Conservation (phyloP, 139 green algal genomes). For the Picochlorum costavermella region DNA sequence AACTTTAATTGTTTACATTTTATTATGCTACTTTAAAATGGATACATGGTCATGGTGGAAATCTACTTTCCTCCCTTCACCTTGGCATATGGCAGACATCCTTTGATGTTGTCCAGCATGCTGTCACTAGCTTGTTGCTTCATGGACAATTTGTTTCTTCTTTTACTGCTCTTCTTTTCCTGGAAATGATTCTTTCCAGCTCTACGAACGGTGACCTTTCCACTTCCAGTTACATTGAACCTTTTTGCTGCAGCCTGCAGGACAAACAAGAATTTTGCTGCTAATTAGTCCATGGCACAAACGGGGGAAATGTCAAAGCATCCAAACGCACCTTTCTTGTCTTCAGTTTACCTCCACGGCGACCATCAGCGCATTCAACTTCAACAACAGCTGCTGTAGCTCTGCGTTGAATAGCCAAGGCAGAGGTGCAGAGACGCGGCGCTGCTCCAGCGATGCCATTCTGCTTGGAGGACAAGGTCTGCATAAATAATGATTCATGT, state of each 20-base stretch:
- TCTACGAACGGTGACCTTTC: slow-evolving; percentile 69
- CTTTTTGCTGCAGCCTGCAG: slow-evolving; percentile 62
- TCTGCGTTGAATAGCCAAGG: too few species aligned
- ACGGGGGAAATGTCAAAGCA: slow-evolving; percentile 7
- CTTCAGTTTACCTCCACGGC: slow-evolving; percentile 54
- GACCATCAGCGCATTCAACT: slow-evolving; percentile 23
- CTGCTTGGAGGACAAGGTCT: slow-evolving; percentile 5
- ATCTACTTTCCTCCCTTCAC: not conserved
- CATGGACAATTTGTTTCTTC: slow-evolving; percentile 23
- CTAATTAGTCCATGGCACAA: not conserved
- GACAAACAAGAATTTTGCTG: not conserved
- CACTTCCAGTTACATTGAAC: slow-evolving; percentile 69
- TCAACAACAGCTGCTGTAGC: not conserved
- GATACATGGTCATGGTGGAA: too few species aligned
- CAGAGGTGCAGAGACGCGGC: not conserved
- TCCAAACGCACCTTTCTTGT: slow-evolving; percentile 47
- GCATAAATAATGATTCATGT: too few species aligned
- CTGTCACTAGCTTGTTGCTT: slow-evolving; percentile 15
- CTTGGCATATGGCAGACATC: slow-evolving; percentile 26
- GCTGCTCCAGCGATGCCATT: slow-evolving; percentile 37
- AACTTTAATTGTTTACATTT: too few species aligned
- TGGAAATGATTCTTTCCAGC: slow-evolving; percentile 87
- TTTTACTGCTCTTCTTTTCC: slow-evolving; percentile 62
- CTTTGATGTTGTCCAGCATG: slow-evolving; percentile 23
- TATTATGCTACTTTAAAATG: too few species aligned